Conservation (phyloP, 75 land plant genomes). For the Sequoiadendron giganteum region DNA sequence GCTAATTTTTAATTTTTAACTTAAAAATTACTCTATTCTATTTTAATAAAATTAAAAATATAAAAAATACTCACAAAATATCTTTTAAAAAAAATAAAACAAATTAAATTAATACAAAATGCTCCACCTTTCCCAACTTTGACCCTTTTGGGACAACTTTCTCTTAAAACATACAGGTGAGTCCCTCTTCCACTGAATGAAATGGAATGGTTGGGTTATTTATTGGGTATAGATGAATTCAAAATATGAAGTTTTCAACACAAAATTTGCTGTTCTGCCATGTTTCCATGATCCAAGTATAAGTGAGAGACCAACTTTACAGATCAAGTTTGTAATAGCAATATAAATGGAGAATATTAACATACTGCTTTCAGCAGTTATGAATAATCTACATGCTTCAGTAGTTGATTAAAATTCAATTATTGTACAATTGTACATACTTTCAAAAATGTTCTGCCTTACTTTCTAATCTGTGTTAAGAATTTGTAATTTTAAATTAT, state of each 20-base stretch:
- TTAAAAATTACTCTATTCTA: too few species aligned
- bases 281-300: not conserved
- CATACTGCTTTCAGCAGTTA: not conserved
- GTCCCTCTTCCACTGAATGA: not conserved
- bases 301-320: not conserved
- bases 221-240: not conserved
- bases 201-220: too few species aligned
- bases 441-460: not conserved
- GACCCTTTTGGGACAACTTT: not conserved
- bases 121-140: not conserved
- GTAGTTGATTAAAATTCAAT: not conserved
- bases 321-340: not conserved
- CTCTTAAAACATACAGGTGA: not conserved
- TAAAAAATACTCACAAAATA: too few species aligned
- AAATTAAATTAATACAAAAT: too few species aligned
- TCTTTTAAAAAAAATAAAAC: too few species aligned
- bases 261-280: not conserved
- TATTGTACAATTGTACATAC: not conserved
- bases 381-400: not conserved
- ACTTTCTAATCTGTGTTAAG: not conserved
- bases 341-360: not conserved
- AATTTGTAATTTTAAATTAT: not conserved
- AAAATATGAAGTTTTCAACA: not conserved
- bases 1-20: too few species aligned
- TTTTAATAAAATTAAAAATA: too few species aligned